These are phyloP conservation scores for Kodamaea suecica DNA, from an alignment of 1,139 yeast genomes.

Conservation along the genomic window DNA sequence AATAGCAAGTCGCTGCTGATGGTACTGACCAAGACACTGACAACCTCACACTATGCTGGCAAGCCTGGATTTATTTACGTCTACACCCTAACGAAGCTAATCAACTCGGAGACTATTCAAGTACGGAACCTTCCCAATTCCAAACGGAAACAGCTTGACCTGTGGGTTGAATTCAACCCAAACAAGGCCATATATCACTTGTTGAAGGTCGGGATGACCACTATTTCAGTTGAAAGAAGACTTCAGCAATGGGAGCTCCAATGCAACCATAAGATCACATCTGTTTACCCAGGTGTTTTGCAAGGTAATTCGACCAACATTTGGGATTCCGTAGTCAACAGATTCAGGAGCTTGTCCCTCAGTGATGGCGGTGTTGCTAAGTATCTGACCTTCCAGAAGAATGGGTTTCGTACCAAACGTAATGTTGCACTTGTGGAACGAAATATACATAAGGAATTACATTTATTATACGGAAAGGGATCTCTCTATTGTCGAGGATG, in stretches of 20 bases:
- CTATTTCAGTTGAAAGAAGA: slow-evolving; percentile 41
- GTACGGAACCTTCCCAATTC: slow-evolving; percentile 34
- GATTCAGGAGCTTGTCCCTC: slow-evolving; percentile 10
- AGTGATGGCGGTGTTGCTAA: neutral
- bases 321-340: slow-evolving; percentile 2
- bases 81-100: slow-evolving; percentile 46
- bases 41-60: neutral
- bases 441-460: slow-evolving; percentile 36
- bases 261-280: slow-evolving; percentile 45
- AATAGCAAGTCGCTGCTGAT: neutral
- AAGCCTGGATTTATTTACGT: slow-evolving; percentile 48
- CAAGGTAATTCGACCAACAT: neutral
- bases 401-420: slow-evolving; percentile 33
- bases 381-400: slow-evolving; percentile 7
- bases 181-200: slow-evolving; percentile 37
- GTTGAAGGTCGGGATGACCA: slow-evolving; percentile 57
- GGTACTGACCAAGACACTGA: too few species aligned
- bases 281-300: slow-evolving; percentile 29
- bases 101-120: slow-evolving; percentile 24
- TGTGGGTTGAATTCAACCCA: slow-evolving; percentile 39
- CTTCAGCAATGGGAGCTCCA: slow-evolving; percentile 54
- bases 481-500: slow-evolving; percentile 43
- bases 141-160: slow-evolving; percentile 18
- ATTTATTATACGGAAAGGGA: slow-evolving; percentile 42
- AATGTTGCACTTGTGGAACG: slow-evolving; percentile 38